Evolutionary conservation across 176 grass and related monocot species (phyloP).

Genomic region (Triticum timopheevii): DNA sequence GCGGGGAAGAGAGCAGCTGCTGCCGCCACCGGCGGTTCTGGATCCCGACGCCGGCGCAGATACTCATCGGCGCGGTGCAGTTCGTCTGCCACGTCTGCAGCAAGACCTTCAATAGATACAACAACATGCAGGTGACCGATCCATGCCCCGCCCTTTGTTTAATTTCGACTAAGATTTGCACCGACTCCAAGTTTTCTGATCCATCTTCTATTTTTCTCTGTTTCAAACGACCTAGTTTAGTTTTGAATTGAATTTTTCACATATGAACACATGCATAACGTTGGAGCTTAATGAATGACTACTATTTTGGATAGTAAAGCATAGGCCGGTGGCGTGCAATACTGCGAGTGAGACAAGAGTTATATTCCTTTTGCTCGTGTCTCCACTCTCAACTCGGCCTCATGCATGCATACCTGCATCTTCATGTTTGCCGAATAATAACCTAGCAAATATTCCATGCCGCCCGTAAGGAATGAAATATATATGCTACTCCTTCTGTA

Average conservation of each 20-base stretch:
- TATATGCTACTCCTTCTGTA: too few species aligned
- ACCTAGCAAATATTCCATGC: constrained; percentile 34
- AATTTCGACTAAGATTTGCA: not conserved
- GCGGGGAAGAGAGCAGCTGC: constrained; percentile 4
- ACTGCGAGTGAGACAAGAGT: not conserved
- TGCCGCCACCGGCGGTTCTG: constrained; percentile 45
- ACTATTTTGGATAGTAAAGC: not conserved
- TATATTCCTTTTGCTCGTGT: not conserved
- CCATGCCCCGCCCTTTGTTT: not conserved
- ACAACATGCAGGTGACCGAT: constrained; percentile 86
- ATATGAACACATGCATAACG: not conserved
- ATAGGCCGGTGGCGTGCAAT: not conserved
- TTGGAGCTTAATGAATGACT: not conserved
- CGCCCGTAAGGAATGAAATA: constrained; percentile 18
- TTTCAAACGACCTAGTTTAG: not conserved
- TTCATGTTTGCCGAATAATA: not conserved
- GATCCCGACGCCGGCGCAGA: constrained; percentile 86
- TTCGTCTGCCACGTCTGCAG: constrained; percentile 87
- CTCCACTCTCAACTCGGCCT: not conserved
- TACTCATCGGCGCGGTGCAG: constrained; percentile 83
- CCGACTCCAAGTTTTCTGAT: not conserved
- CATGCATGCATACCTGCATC: not conserved
- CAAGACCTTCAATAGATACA: constrained; percentile 92
- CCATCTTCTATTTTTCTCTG: not conserved
- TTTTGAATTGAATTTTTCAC: not conserved